Conservation (phyloP, 1,139 yeast species). For the Geotrichum cucujoidarum region DNA sequence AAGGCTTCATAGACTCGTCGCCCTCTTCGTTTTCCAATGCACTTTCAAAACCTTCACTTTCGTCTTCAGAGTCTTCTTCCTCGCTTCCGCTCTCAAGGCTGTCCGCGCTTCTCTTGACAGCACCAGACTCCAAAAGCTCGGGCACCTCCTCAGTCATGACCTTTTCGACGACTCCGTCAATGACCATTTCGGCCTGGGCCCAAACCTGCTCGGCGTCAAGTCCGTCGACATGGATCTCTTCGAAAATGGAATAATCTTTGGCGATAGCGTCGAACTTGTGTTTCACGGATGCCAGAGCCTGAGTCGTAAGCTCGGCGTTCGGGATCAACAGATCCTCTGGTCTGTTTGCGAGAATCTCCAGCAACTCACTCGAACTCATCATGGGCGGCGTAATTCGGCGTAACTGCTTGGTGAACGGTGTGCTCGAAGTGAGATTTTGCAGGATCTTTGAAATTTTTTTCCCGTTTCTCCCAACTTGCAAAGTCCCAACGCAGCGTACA, state of each 20-base stretch:
- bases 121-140: slow-evolving; percentile 17
- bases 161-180: slow-evolving; percentile 62
- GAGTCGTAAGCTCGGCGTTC: slow-evolving; percentile 27
- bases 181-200: slow-evolving; percentile 84
- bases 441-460: slow-evolving; percentile 9
- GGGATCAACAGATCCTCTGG: slow-evolving; percentile 34
- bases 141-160: slow-evolving; percentile 40
- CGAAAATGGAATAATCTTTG: slow-evolving; percentile 60
- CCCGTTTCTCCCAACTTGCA: slow-evolving; percentile 12
- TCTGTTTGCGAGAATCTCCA: slow-evolving; percentile 23
- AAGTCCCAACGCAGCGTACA: slow-evolving; percentile 5
- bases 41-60: slow-evolving; percentile 20
- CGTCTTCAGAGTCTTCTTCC: slow-evolving; percentile 27
- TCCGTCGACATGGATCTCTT: slow-evolving; percentile 79
- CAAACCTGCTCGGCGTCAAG: slow-evolving; percentile 87
- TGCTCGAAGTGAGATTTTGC: not conserved
- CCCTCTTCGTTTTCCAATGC: slow-evolving; percentile 22
- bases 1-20: not conserved
- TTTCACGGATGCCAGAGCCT: slow-evolving; percentile 46
- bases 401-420: not conserved
- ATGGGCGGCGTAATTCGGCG: not conserved
- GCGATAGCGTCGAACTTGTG: slow-evolving; percentile 61
- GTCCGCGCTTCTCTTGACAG: slow-evolving; percentile 23
- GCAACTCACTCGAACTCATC: slow-evolving; percentile 13
- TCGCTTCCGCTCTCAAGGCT: slow-evolving; percentile 23